Conservation (phyloP, 2,329 filamentous ascomycete genomes). For the Trichoderma atrobrunneum region DNA sequence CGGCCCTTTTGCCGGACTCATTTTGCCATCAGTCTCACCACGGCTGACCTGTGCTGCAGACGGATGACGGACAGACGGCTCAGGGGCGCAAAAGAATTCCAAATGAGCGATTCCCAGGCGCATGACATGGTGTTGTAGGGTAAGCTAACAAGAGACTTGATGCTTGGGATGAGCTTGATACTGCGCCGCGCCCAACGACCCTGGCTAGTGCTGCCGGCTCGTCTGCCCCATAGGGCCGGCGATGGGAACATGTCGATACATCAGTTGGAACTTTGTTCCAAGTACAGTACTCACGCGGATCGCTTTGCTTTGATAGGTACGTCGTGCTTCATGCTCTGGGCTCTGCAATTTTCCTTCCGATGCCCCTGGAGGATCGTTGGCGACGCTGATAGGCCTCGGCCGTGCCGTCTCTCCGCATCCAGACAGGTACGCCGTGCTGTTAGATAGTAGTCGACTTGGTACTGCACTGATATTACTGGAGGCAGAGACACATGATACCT, state of each 20-base stretch:
- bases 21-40: slow-evolving; percentile 1
- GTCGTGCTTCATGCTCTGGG: too few species aligned
- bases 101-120: not conserved
- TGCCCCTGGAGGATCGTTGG: not conserved
- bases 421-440: too few species aligned
- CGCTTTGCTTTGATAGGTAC: not conserved
- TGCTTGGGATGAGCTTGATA: not conserved
- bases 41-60: not conserved
- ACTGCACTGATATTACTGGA: not conserved
- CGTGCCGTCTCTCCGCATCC: not conserved
- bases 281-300: not conserved
- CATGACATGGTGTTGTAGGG: slow-evolving; percentile 1
- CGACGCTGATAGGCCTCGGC: not conserved
- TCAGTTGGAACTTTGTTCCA: not conserved
- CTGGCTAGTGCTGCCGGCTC: not conserved
- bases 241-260: not conserved
- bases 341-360: not conserved
- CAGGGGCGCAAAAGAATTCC: not conserved
- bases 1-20: slow-evolving; percentile 4
- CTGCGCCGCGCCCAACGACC: not conserved
- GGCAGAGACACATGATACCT: not conserved
- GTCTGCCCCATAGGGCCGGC: not conserved
- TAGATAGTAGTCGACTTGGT: too few species aligned
- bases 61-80: not conserved
- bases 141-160: not conserved